phyloP scores from a whole-genome alignment of 192 early-diverging fungal genomes.

The Lobosporangium transversale region DNA sequence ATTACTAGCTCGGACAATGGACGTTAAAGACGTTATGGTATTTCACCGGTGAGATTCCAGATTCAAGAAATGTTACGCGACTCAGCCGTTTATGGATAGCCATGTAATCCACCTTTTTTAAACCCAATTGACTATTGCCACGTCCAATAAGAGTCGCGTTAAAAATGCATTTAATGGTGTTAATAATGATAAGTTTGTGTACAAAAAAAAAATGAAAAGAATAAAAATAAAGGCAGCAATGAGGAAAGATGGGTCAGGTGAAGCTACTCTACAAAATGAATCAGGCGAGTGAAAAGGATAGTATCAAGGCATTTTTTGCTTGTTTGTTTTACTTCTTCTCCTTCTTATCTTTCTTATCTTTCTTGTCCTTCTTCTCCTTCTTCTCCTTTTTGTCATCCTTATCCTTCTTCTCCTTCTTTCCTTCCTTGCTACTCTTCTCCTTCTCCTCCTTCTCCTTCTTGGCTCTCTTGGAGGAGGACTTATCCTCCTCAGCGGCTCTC shows the following conservation, averaged over 20 bases:
- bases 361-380: conserved; percentile 42
- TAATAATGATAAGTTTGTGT: not conserved
- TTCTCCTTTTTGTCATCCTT: conserved; percentile 66
- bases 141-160: too few species aligned
- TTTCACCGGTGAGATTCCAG: too few species aligned
- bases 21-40: too few species aligned
- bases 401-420: conserved; percentile 66
- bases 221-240: not conserved
- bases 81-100: too few species aligned
- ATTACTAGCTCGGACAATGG: too few species aligned
- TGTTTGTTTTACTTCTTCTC: conserved; percentile 22
- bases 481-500: conserved; percentile 65
- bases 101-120: too few species aligned
- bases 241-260: not conserved
- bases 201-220: not conserved
- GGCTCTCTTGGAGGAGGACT: conserved; percentile 55
- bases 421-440: conserved; percentile 65
- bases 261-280: conserved; percentile 11
- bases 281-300: conserved; percentile 9
- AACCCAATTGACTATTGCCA: too few species aligned
- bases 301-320: not conserved
- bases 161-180: not conserved
- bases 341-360: conserved; percentile 39
- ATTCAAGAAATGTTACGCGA: too few species aligned
- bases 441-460: conserved; percentile 72